phyloP scores from a whole-genome alignment of 2,329 filamentous ascomycete species.

The Xylaria sp. region DNA sequence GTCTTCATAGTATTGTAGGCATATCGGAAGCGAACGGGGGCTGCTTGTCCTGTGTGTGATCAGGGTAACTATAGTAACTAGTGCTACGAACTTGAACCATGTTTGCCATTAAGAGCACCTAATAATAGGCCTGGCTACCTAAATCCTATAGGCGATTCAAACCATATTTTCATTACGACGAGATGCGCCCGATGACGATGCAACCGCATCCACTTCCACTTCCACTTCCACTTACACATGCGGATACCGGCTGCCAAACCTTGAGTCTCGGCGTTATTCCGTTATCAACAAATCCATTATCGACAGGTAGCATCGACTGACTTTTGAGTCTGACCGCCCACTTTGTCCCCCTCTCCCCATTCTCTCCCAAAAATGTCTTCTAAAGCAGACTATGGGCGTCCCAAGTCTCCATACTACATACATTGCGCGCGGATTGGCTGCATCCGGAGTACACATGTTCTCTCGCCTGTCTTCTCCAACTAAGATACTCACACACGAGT shows the following conservation, averaged over 20 bases:
- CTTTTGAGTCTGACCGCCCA: background rate
- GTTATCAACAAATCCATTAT: constrained; percentile 16
- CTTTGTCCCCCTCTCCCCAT: background rate
- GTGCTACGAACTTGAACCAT: background rate
- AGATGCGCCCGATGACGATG: constrained; percentile 27
- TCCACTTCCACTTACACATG: background rate
- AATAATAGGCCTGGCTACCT: constrained; percentile 1
- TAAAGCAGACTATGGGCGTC: constrained; percentile 3
- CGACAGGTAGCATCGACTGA: background rate
- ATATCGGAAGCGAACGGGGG: constrained; percentile 13
- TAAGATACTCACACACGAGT: constrained; percentile 20
- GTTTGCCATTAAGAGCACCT: constrained; percentile 20
- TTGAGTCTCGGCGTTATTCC: constrained; percentile 24
- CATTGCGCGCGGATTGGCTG: constrained; percentile 23
- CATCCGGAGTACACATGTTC: constrained; percentile 28
- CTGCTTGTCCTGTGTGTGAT: constrained; percentile 7
- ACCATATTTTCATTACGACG: constrained; percentile 7
- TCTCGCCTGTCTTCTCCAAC: constrained; percentile 19
- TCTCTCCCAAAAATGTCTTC: background rate
- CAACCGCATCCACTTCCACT: constrained; percentile 14
- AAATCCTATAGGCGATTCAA: background rate
- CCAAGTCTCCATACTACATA: constrained; percentile 3
- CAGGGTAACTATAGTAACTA: constrained; percentile 9
- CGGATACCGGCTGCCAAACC: constrained; percentile 5
- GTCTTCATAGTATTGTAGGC: constrained; percentile 1